phyloP scores from a whole-genome alignment of 1,284 basidiomycete species.

The Pascua sp. region DNA sequence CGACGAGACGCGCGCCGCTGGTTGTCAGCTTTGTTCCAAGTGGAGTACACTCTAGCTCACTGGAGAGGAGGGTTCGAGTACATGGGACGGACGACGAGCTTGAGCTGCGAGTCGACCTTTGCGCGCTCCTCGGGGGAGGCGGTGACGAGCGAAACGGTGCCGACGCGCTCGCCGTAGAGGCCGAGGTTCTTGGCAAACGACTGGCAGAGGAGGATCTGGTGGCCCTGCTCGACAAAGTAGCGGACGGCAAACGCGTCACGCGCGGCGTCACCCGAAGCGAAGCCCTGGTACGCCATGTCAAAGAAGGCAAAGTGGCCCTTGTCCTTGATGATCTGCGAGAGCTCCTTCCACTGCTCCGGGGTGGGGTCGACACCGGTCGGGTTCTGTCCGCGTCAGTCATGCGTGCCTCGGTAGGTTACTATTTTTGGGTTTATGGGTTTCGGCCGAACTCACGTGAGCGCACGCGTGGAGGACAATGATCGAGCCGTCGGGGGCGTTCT shows the following conservation, averaged over 20 bases:
- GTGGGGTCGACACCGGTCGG: conserved; percentile 98
- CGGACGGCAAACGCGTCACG: conserved; percentile 94
- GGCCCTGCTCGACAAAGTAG: conserved; percentile 85
- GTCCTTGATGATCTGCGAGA: conserved; percentile 75
- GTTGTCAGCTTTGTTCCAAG: conserved; percentile 10
- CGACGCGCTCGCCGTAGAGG: conserved; percentile 93
- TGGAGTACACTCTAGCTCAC: conserved; percentile 22
- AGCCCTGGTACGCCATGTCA: conserved; percentile 85
- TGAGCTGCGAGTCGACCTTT: conserved; percentile 85
- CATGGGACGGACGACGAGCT: conserved; percentile 93
- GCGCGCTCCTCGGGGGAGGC: conserved; percentile 75
- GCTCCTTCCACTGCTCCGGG: conserved; percentile 84
- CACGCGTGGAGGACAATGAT: conserved; percentile 58
- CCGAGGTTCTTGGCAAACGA: conserved; percentile 99
- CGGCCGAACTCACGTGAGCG: conserved; percentile 48
- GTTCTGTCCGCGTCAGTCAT: conserved; percentile 53
- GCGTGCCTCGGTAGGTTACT: conserved; percentile 45
- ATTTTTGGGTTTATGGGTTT: background rate
- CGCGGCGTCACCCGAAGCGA: conserved; percentile 82
- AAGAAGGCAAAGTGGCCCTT: conserved; percentile 59
- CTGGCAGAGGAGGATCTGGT: conserved; percentile 81
- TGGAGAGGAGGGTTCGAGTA: conserved; percentile 98
- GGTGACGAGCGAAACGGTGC: conserved; percentile 81
- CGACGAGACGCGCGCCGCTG: conserved; percentile 81
- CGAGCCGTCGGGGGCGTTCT: conserved; percentile 54